Conservation (phyloP, 2,329 filamentous ascomycete species). For the Rutstroemia sp. region DNA sequence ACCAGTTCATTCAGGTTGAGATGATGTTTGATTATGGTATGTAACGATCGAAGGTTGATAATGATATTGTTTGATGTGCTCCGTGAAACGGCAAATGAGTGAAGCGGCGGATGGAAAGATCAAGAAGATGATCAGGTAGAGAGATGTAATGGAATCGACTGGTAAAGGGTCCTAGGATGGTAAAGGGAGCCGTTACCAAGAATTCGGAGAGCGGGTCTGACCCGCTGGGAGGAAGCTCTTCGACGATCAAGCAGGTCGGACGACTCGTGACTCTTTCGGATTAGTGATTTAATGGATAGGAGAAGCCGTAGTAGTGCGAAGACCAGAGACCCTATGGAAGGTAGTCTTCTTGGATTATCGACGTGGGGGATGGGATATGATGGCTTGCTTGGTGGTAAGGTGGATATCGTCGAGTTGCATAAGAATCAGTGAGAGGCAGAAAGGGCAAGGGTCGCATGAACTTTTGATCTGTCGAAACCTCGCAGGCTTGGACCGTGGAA, state of each 20-base stretch:
- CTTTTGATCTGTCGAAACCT: constrained; percentile 7
- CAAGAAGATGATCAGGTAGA: constrained; percentile 12
- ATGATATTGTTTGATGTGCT: constrained; percentile 10
- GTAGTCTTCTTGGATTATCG: neutral
- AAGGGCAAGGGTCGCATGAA: constrained; percentile 22
- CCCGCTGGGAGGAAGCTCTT: constrained; percentile 8
- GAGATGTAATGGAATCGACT: constrained; percentile 16
- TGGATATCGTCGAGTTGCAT: constrained; percentile 17
- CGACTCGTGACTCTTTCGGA: constrained; percentile 6
- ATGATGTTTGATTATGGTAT: constrained; percentile 5
- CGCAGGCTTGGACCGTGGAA: constrained; percentile 8
- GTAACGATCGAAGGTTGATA: constrained; percentile 10
- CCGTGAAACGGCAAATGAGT: constrained; percentile 15
- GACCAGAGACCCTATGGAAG: neutral
- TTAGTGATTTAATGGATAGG: constrained; percentile 9
- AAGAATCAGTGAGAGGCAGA: constrained; percentile 9
- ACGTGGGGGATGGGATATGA: constrained; percentile 6
- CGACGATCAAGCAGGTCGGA: constrained; percentile 5
- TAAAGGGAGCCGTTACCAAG: constrained; percentile 18
- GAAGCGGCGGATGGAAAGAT: constrained; percentile 12
- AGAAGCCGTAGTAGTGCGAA: constrained; percentile 1
- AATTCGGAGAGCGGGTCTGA: constrained; percentile 26
- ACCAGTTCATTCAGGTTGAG: constrained; percentile 29
- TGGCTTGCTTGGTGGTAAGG: constrained; percentile 12
- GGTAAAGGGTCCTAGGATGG: constrained; percentile 13